Evolutionary conservation across 768 basidiomycete genomes (phyloP), one percentile per base, ranked within the genome.

Genomic region (Phlegmacium glaucopus): DNA sequence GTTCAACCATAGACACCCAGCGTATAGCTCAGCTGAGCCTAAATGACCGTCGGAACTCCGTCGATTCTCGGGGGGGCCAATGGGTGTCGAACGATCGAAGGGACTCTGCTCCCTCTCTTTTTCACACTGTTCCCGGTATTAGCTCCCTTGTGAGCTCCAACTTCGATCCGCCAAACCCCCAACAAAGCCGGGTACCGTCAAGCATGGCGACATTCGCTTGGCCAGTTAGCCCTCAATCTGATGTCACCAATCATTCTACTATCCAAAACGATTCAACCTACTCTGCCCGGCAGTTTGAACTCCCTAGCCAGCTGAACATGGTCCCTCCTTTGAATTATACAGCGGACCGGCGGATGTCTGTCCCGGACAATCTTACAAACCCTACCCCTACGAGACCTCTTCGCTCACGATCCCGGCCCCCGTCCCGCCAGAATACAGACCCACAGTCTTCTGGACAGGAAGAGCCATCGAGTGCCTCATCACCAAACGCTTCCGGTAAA

Each of bases 1-100:
- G 89, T 27, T 94, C 92, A 13, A 80, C 86, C 17, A 78, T 90
- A 56, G 91, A 93, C 55, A 83, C 87, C 7, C 80, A 82, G 47
- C 72, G 84, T 42, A 80, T 93, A 55, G 82, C 84, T 11, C 83
- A 87, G 57, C 72, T 90, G 56, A 85, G 79, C 61, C 68, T 91
- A 54, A 79, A 85, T 59, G 88, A 92, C 61, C 84, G 88, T 42
- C 79, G 90, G 51, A 80, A 82, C 60, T 90, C 89, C 15, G 74
- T 83, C 18, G 89, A 90, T 63, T 78, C 83, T 13, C 77, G 86
- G 39, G 69, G 71, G 40, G 62, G 60, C 44, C 77, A 77, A 46
- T 84, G 81, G 79, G 79, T 83, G 78, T 53, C 68, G 32, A 75
- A 75, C 54, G 87, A 87, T 55, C 74, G 87, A 62, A 82, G 90